These are phyloP conservation scores for Fusarium penzigii DNA, from an alignment of 2,329 filamentous ascomycete genomes.

Conservation along the genomic window DNA sequence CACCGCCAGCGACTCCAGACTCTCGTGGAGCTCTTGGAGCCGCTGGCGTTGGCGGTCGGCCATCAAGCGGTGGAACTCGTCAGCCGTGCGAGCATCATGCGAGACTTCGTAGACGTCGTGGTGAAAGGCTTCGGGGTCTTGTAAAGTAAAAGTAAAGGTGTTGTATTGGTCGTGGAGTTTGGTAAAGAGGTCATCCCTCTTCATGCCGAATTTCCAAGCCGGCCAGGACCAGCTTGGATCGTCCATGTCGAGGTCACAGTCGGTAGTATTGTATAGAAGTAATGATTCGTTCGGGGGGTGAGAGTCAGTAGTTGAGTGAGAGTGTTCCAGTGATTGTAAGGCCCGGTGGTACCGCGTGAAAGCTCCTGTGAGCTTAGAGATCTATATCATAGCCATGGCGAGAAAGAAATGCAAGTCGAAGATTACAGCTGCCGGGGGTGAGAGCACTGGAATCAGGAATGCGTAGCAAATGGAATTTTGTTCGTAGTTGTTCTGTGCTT, in stretches of 20 bases:
- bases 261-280: slow-evolving; percentile 14
- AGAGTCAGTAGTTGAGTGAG: slow-evolving; percentile 14
- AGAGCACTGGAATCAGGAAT: slow-evolving; percentile 17
- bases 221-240: slow-evolving; percentile 57
- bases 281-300: slow-evolving; percentile 6
- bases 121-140: slow-evolving; percentile 62
- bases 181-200: slow-evolving; percentile 58
- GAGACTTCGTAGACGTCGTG: slow-evolving; percentile 63
- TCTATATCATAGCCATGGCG: slow-evolving; percentile 32
- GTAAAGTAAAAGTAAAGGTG: slow-evolving; percentile 55
- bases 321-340: slow-evolving; percentile 22
- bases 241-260: slow-evolving; percentile 59
- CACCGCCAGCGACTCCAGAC: slow-evolving; percentile 57
- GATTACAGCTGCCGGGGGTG: slow-evolving; percentile 20
- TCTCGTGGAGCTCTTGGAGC: slow-evolving; percentile 55
- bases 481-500: slow-evolving; percentile 15
- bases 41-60: slow-evolving; percentile 55
- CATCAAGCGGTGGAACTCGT: slow-evolving; percentile 57
- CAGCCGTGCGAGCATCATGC: slow-evolving; percentile 47
- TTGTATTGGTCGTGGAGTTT: slow-evolving; percentile 62
- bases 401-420: slow-evolving; percentile 6
- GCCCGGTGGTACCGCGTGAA: slow-evolving; percentile 22
- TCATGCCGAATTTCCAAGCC: slow-evolving; percentile 65
- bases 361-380: slow-evolving; percentile 28
- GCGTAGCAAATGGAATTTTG: slow-evolving; percentile 6